These are phyloP conservation scores for Kluyveromyces siamensis DNA, from an alignment of 805 yeast genomes.

Conservation along the genomic window DNA sequence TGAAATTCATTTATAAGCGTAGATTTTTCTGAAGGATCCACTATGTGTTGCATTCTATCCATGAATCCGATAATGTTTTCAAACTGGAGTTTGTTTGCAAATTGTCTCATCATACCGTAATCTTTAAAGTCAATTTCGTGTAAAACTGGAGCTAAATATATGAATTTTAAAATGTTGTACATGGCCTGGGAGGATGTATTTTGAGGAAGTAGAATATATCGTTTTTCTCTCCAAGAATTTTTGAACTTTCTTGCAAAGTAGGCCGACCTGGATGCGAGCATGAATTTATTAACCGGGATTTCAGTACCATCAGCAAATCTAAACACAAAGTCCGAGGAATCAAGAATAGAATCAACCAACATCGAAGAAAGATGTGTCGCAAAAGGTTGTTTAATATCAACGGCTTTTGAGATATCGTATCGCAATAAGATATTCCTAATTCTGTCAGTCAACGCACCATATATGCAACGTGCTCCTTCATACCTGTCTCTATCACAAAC, in stretches of 20 bases:
- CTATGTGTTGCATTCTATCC: conserved; percentile 20
- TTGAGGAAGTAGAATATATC: conserved; percentile 12
- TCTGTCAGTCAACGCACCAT: conserved; percentile 65
- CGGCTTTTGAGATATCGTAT: conserved; percentile 59
- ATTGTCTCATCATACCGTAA: conserved; percentile 18
- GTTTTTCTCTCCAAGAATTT: conserved; percentile 16
- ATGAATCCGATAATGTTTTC: conserved; percentile 31
- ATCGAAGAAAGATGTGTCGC: conserved; percentile 54
- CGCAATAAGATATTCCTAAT: conserved; percentile 50
- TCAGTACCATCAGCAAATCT: conserved; percentile 7
- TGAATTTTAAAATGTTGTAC: conserved; percentile 22
- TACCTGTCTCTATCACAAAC: conserved; percentile 73
- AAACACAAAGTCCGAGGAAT: conserved; percentile 21
- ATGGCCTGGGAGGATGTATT: conserved; percentile 16
- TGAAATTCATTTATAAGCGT: conserved; percentile 28
- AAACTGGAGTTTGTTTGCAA: conserved; percentile 30
- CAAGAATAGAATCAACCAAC: conserved; percentile 11
- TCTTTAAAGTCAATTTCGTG: conserved; percentile 29
- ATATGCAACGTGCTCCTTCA: conserved; percentile 69
- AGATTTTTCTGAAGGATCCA: conserved; percentile 26
- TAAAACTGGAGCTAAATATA: conserved; percentile 34
- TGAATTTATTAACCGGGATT: conserved; percentile 33
- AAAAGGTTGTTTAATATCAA: conserved; percentile 62
- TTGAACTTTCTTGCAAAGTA: conserved; percentile 22
- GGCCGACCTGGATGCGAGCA: conserved; percentile 32